phyloP scores from a whole-genome alignment of 495 filamentous ascomycete species.

The Penicilliopsis zonata region DNA sequence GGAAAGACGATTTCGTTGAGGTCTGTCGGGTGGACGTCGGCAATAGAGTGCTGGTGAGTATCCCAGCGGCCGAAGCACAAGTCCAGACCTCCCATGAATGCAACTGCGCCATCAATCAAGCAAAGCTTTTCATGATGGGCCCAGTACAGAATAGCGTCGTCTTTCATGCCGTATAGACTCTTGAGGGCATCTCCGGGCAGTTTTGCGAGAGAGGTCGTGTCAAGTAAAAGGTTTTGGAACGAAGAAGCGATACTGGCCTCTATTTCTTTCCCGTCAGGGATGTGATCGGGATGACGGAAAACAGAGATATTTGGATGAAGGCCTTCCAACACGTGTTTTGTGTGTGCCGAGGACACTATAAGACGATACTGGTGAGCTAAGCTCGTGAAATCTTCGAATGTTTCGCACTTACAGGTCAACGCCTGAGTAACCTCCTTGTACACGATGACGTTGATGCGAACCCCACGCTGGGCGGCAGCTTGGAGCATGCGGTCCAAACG shows the following conservation, averaged over 20 bases:
- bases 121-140: conserved; percentile 94
- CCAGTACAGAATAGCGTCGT: conserved; percentile 83
- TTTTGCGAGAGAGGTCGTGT: conserved; percentile 38
- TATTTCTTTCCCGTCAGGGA: conserved; percentile 54
- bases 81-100: conserved; percentile 75
- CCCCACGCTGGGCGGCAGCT: conserved; percentile 77
- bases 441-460: conserved; percentile 80
- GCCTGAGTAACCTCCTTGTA: conserved; percentile 90
- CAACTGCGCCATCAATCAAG: conserved; percentile 63
- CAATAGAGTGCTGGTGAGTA: conserved; percentile 61
- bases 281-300: conserved; percentile 86
- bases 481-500: conserved; percentile 82
- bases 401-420: conserved; percentile 57
- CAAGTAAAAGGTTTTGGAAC: conserved; percentile 39
- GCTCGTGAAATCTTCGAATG: not conserved
- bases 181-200: conserved; percentile 57
- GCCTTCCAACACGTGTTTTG: conserved; percentile 67
- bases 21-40: conserved; percentile 75
- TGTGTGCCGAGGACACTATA: conserved; percentile 70
- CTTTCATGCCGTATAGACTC: conserved; percentile 66
- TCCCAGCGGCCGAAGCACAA: conserved; percentile 57
- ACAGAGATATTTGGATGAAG: conserved; percentile 82
- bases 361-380: not conserved
- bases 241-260: conserved; percentile 35
- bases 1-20: conserved; percentile 67